Evolutionary conservation across 140 eudicot species (phyloP).

Genomic region (Oenanthe javanica): DNA sequence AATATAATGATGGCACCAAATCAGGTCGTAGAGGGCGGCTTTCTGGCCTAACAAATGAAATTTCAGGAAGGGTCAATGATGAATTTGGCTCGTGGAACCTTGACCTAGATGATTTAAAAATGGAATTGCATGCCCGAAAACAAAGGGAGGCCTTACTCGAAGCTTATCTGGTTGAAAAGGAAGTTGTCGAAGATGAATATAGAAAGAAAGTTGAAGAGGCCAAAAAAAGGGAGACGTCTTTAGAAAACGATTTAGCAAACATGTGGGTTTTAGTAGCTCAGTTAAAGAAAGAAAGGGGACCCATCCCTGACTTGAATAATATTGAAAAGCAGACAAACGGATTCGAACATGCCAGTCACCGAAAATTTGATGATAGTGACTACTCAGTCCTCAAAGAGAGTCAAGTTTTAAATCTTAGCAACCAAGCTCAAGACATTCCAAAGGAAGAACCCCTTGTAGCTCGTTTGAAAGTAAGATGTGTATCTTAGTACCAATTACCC

Average conservation of each 20-base stretch:
- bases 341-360: slow-evolving; percentile 19
- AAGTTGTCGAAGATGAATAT: slow-evolving; percentile 63
- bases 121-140: slow-evolving; percentile 69
- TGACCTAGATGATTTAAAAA: slow-evolving; percentile 64
- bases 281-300: slow-evolving; percentile 62
- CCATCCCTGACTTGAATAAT: slow-evolving; percentile 23
- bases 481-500: not conserved
- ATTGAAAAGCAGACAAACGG: slow-evolving; percentile 34
- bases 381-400: slow-evolving; percentile 41
- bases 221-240: slow-evolving; percentile 63
- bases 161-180: slow-evolving; percentile 78
- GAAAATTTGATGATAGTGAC: slow-evolving; percentile 26
- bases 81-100: slow-evolving; percentile 75
- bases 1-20: slow-evolving; percentile 41
- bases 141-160: slow-evolving; percentile 81
- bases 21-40: slow-evolving; percentile 57
- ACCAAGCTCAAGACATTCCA: slow-evolving; percentile 36
- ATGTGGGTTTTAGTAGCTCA: slow-evolving; percentile 99
- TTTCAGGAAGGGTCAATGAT: slow-evolving; percentile 34
- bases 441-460: slow-evolving; percentile 94
- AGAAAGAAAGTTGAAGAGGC: slow-evolving; percentile 58
- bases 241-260: slow-evolving; percentile 89
- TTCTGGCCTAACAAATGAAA: slow-evolving; percentile 48
- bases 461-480: slow-evolving; percentile 58
- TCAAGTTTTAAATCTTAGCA: slow-evolving; percentile 32